Conservation (phyloP, 1,139 yeast species). For the Kluyveromyces marxianus region DNA sequence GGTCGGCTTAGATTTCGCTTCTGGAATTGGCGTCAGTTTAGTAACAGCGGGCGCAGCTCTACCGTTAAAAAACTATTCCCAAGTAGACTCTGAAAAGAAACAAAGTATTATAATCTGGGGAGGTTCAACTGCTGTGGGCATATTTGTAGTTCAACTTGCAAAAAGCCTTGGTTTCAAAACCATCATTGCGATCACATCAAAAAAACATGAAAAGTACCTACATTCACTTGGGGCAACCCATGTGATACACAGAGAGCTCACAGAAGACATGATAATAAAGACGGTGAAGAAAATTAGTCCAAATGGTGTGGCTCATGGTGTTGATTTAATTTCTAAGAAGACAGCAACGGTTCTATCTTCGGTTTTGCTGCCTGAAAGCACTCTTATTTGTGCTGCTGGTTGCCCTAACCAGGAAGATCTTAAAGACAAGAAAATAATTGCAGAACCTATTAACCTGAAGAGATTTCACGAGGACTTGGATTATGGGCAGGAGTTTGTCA, state of each 20-base stretch:
- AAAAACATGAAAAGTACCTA: conserved; percentile 31
- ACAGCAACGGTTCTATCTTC: conserved; percentile 33
- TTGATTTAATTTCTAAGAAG: conserved; percentile 41
- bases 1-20: conserved; percentile 34
- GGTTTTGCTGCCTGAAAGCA: conserved; percentile 23
- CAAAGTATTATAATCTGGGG: conserved; percentile 37
- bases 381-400: conserved; percentile 38
- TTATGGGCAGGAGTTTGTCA: conserved; percentile 34
- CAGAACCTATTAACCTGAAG: conserved; percentile 35
- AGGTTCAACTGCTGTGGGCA: conserved; percentile 42
- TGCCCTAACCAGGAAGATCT: conserved; percentile 28
- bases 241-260: conserved; percentile 34
- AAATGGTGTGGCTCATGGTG: conserved; percentile 32
- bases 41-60: conserved; percentile 40
- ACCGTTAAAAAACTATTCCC: conserved; percentile 27
- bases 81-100: conserved; percentile 12
- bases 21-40: conserved; percentile 42
- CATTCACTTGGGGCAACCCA: conserved; percentile 36
- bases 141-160: conserved; percentile 38
- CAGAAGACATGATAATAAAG: conserved; percentile 23
- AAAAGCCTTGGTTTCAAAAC: conserved; percentile 34
- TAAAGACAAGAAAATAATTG: conserved; percentile 20
- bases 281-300: conserved; percentile 18
- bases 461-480: conserved; percentile 38
- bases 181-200: conserved; percentile 38